Evolutionary conservation across 2,329 filamentous ascomycete genomes (phyloP).

Genomic region (Akanthomyces muscarius): DNA sequence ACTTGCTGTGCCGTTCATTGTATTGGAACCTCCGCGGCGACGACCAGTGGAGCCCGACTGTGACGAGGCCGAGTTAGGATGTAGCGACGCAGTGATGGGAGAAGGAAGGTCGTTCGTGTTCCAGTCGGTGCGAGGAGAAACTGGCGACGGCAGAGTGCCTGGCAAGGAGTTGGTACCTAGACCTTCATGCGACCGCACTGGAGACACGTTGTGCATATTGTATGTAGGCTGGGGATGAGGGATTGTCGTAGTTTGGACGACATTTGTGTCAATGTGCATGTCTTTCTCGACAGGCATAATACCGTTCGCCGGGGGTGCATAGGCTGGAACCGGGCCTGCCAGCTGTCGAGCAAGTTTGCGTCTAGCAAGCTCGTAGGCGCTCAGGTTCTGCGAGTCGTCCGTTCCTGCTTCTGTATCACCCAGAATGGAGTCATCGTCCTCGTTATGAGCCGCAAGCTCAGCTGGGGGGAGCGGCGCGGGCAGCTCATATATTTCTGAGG

Average conservation of each 20-base stretch:
- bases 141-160: slow-evolving; percentile 43
- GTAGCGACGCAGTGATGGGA: slow-evolving; percentile 34
- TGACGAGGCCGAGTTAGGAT: slow-evolving; percentile 21
- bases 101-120: slow-evolving; percentile 41
- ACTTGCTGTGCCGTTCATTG: slow-evolving; percentile 19
- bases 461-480: slow-evolving; percentile 43
- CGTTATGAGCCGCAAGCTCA: slow-evolving; percentile 44
- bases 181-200: slow-evolving; percentile 22
- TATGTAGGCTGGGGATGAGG: slow-evolving; percentile 13
- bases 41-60: slow-evolving; percentile 21
- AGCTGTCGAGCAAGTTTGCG: slow-evolving; percentile 50
- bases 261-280: slow-evolving; percentile 21
- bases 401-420: slow-evolving; percentile 40
- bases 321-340: slow-evolving; percentile 47
- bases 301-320: slow-evolving; percentile 38
- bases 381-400: slow-evolving; percentile 37
- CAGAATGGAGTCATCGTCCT: slow-evolving; percentile 35
- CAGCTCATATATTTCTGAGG: slow-evolving; percentile 51
- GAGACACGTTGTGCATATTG: slow-evolving; percentile 18
- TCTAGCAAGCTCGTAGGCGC: slow-evolving; percentile 48
- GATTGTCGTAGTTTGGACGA: slow-evolving; percentile 19
- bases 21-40: slow-evolving; percentile 16
- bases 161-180: slow-evolving; percentile 34
- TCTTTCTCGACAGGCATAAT: slow-evolving; percentile 30
- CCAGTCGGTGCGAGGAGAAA: slow-evolving; percentile 45